Base-by-base conservation (phyloP, 768 basidiomycete genomes). In the Termitomyces titanicus region DNA sequence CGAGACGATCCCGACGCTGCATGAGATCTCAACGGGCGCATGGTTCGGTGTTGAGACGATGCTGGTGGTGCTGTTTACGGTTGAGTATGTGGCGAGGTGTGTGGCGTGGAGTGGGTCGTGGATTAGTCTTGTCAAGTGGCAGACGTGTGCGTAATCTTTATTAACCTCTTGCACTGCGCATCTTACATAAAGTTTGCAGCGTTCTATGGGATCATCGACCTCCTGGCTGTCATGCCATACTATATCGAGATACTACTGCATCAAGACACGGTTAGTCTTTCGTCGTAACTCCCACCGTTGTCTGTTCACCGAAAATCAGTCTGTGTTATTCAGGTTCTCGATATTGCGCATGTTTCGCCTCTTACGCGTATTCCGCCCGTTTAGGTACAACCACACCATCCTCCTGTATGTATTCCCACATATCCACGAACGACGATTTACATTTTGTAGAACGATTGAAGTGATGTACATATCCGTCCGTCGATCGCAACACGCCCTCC, bases 31-130 rank as follows among this genome's bases (percentile, higher is more conserved):
- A 3, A 82, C 80, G 13, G 75, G 84, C 35, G 74, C 88, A 7
- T 92, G 94, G 84, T 96, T 96, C 58, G 94, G 94, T 1, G 66
- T 93, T 20, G 94, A 95, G 72, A 93, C 92, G 17, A 85, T 80
- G 49, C 70, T 95, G 10, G 93, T 95, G 24, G 83, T 86, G 46
- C 67, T 94, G 3, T 96, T 95, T 68, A 94, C 94, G 0, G 76
- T 92, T 54, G 94, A 97, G 70, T 95, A 91, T 65, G 67, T 86
- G 25, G 82, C 81, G 12, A 74, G 90, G 34, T 82, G 82, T 64
- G 53, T 89, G 1, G 91, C 90, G n/a, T 90, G 82, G 86, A 93
- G 83, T 63, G 79, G 69, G 55, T 79, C 82, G 0, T 86, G 82
- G 88, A 72, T 72, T 31, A 74, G 76, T 13, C 71, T 89, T 33